Evolutionary conservation across 2,329 filamentous ascomycete species (phyloP).

Genomic region (Colletotrichum shisoi): DNA sequence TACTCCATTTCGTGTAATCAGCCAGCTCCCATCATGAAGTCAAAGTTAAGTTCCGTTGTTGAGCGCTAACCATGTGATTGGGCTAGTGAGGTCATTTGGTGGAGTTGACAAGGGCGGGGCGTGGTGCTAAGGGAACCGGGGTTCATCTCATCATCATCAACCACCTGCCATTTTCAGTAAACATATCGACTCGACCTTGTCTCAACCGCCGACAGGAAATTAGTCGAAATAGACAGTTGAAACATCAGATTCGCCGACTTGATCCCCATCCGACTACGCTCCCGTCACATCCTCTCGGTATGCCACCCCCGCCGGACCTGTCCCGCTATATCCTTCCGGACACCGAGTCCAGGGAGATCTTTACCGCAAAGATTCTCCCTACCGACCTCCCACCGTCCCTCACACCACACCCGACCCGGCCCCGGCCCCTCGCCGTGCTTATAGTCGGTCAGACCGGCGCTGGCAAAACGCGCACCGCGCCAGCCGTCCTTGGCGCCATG

Average conservation of each 20-base stretch:
- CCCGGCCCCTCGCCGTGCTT: slow-evolving; percentile 52
- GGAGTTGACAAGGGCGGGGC: slow-evolving; percentile 6
- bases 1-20: neutral
- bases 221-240: too few relatives aligned
- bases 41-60: neutral
- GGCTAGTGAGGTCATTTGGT: slow-evolving; percentile 11
- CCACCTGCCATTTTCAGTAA: neutral
- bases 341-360: slow-evolving; percentile 46
- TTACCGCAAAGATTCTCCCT: slow-evolving; percentile 47
- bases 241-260: neutral
- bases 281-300: neutral
- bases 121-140: neutral
- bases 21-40: too few relatives aligned
- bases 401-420: slow-evolving; percentile 22
- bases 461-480: slow-evolving; percentile 57
- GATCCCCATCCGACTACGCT: neutral
- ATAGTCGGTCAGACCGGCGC: slow-evolving; percentile 59
- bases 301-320: slow-evolving; percentile 44
- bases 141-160: slow-evolving; percentile 1
- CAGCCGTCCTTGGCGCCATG: slow-evolving; percentile 50
- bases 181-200: neutral
- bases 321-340: slow-evolving; percentile 47
- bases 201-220: neutral
- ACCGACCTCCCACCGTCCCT: slow-evolving; percentile 46
- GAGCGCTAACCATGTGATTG: neutral